These are phyloP conservation scores for Colletotrichum destructivum DNA, from an alignment of 2,329 filamentous ascomycete species.

Conservation along the genomic window DNA sequence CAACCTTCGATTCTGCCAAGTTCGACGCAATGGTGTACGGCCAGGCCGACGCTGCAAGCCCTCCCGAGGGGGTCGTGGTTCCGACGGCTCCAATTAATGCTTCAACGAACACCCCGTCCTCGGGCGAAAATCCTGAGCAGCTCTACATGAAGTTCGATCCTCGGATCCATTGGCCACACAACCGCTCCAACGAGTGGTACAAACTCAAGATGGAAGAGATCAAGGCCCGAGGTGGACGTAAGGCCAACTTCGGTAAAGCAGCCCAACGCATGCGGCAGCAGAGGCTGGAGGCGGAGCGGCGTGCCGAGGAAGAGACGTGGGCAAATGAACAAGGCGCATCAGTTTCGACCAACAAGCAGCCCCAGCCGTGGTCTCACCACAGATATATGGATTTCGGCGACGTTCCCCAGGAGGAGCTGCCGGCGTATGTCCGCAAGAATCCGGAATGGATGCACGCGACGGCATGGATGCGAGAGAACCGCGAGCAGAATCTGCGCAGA, in stretches of 20 bases:
- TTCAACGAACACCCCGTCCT: slow-evolving; percentile 25
- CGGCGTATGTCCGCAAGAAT: slow-evolving; percentile 61
- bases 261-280: slow-evolving; percentile 55
- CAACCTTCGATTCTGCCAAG: slow-evolving; percentile 36
- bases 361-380: slow-evolving; percentile 49
- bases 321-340: slow-evolving; percentile 7
- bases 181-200: slow-evolving; percentile 62
- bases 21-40: slow-evolving; percentile 44
- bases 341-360: slow-evolving; percentile 42
- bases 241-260: slow-evolving; percentile 65
- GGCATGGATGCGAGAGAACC: slow-evolving; percentile 54
- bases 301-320: slow-evolving; percentile 1
- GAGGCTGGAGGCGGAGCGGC: slow-evolving; percentile 44
- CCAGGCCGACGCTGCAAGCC: slow-evolving; percentile 38
- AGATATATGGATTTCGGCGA: slow-evolving; percentile 55
- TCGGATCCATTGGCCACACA: slow-evolving; percentile 62
- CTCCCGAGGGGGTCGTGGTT: slow-evolving; percentile 28
- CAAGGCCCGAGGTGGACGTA: slow-evolving; percentile 61
- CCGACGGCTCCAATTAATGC: neutral
- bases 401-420: slow-evolving; percentile 57
- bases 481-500: slow-evolving; percentile 42
- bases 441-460: slow-evolving; percentile 61
- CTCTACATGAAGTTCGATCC: slow-evolving; percentile 66
- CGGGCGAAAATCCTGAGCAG: slow-evolving; percentile 47
- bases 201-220: slow-evolving; percentile 66